Evolutionary conservation across 768 basidiomycete species (phyloP), one percentile per base, ranked within the genome.

Genomic region (Hygrophorus pudorinus): DNA sequence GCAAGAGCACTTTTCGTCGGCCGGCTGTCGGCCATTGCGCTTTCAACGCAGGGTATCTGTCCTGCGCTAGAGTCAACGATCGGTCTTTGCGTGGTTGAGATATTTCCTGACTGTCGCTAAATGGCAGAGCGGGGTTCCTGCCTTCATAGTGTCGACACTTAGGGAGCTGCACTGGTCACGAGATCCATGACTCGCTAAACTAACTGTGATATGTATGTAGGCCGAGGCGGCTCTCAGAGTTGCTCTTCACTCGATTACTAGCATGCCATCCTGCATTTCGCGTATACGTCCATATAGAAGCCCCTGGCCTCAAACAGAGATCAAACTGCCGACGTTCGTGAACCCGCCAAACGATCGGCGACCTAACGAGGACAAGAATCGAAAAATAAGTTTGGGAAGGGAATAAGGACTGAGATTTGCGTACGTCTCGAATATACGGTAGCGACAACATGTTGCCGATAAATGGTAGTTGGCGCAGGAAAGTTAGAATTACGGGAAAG

Each of bases 401-500:
- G 39, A 4, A 2, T n/a, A 33, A 36, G 2, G 18, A 12, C 41
- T 45, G 20, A 33, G 36, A 14, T 51, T 18, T 44, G 38, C 32
- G 37, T 59, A 96, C 94, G 45, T 73, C 72, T 57, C 86, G 71
- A 55, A 98, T 80, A 59, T 87, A 93, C 1, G 96, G 93, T 50
- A 98, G 58, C 4, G 85, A 84, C 38, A 99, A 64, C 49, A 87
- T 62, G 0, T 80, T 88, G 20, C 96, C 94, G 45, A 99, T 74
- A 51, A 96, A 80, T 4, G 96, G 94, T 37, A 98, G 60, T 65
- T 97, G 94, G 45, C 93, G 76, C 50, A 98, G 65, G 72, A 98
- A 97, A n/a, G 90, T 92, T 40, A 99, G 70, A 44, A 99, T 84
- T 48, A 98, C 96, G 5, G 96, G 96, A 78, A 98, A 98, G 72